Percentiles rank a stretch among this genome's conserved stretches.
phyloP scores from a whole-genome alignment of 768 basidiomycete genomes.

The Boletus fagicola region DNA sequence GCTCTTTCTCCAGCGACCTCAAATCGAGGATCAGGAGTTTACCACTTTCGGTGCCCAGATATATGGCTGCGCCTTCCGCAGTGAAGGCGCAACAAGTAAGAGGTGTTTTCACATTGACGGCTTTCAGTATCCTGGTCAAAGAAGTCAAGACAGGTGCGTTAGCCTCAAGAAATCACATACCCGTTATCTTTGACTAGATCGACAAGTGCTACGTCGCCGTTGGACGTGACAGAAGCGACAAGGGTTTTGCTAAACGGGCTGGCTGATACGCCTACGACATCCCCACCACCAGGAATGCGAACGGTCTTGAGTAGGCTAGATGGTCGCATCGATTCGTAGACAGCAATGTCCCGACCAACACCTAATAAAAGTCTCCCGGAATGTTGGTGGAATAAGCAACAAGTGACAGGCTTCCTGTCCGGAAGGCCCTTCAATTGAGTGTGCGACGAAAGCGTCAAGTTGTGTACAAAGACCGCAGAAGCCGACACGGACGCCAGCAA shows the following conservation, averaged over 20 bases:
- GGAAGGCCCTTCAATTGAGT: conserved; percentile 55
- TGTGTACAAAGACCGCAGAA: conserved; percentile 55
- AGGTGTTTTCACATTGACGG: conserved; percentile 48
- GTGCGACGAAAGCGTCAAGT: conserved; percentile 53
- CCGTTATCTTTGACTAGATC: conserved; percentile 76
- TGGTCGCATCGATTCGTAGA: conserved; percentile 63
- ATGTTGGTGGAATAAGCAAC: conserved; percentile 64
- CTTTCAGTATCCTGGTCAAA: conserved; percentile 53
- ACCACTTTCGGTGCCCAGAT: conserved; percentile 62
- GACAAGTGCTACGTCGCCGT: conserved; percentile 55
- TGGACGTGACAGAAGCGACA: conserved; percentile 53
- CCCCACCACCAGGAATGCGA: conserved; percentile 46
- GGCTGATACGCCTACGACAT: conserved; percentile 56
- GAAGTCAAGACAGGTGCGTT: not conserved
- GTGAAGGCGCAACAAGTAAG: conserved; percentile 68
- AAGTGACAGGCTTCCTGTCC: conserved; percentile 37
- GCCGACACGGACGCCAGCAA: conserved; percentile 57
- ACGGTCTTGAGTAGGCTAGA: conserved; percentile 55
- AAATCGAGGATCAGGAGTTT: conserved; percentile 63
- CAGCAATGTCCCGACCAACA: conserved; percentile 47
- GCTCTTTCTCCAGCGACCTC: conserved; percentile 63
- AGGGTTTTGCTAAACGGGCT: conserved; percentile 79
- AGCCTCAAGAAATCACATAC: conserved; percentile 36
- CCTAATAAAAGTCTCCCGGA: conserved; percentile 58
- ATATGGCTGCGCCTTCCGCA: conserved; percentile 64